Percentiles rank a stretch among this genome's conserved stretches.
Evolutionary conservation across 2,329 filamentous ascomycete species (phyloP).

Genomic region (Aspergillus udagawae): DNA sequence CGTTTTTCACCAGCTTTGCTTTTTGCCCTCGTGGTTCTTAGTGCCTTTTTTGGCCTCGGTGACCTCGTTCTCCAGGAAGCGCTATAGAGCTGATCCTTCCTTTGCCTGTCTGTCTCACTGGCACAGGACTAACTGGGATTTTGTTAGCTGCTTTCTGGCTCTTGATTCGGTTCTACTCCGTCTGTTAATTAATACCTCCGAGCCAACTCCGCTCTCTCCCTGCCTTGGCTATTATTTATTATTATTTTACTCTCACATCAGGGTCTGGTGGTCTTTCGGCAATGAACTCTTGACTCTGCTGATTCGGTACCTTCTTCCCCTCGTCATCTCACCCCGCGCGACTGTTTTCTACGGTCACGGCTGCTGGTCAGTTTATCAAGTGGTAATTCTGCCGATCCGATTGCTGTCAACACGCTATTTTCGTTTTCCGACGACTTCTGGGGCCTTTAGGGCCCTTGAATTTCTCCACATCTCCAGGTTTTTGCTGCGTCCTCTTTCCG

Average conservation of each 20-base stretch:
- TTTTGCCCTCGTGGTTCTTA: conserved; percentile 1
- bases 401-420: not conserved
- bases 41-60: not conserved
- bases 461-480: not conserved
- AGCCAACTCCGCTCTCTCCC: not conserved
- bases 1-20: not conserved
- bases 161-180: not conserved
- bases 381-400: not conserved
- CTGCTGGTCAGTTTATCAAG: not conserved
- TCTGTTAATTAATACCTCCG: too few species aligned
- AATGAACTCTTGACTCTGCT: not conserved
- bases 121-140: not conserved
- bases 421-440: not conserved
- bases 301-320: not conserved
- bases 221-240: not conserved
- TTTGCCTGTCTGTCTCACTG: too few species aligned
- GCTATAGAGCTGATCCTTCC: not conserved
- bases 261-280: not conserved
- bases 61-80: not conserved
- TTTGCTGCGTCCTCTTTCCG: conserved; percentile 40
- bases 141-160: not conserved
- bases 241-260: not conserved
- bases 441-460: not conserved
- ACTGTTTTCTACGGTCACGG: not conserved
- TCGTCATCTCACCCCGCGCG: not conserved